Percentiles rank a stretch among this genome's conserved stretches.
Conservation (phyloP, 192 early-diverging fungal genomes). For the Coemansia nantahalensis region DNA sequence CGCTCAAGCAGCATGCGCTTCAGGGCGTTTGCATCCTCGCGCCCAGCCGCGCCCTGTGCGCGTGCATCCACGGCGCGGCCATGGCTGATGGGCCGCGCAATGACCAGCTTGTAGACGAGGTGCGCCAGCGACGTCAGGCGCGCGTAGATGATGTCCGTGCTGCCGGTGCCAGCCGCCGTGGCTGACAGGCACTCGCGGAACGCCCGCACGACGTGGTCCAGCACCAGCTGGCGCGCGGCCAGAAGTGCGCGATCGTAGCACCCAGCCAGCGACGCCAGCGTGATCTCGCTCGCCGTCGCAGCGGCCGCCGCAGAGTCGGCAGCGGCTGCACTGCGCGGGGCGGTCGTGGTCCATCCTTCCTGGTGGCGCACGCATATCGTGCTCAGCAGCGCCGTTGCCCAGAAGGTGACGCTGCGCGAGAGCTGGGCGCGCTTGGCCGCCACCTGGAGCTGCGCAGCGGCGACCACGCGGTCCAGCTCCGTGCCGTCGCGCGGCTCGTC, state of each 20-base stretch:
- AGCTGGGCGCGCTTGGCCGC: conserved; percentile 54
- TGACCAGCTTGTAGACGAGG: conserved; percentile 43
- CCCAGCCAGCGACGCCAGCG: conserved; percentile 32
- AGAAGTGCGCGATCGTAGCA: conserved; percentile 31
- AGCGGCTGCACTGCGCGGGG: not conserved
- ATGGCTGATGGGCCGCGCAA: conserved; percentile 43
- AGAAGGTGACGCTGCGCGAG: conserved; percentile 63
- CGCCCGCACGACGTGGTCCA: conserved; percentile 50
- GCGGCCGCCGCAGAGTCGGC: too few species aligned
- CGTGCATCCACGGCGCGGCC: conserved; percentile 11
- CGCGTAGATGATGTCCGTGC: conserved; percentile 40
- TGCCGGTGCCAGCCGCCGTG: conserved; percentile 17
- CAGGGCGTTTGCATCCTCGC: conserved; percentile 35
- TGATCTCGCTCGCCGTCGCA: conserved; percentile 9
- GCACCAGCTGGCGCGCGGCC: conserved; percentile 36
- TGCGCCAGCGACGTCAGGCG: conserved; percentile 45
- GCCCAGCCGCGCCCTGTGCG: not conserved
- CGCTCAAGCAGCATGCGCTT: conserved; percentile 83
- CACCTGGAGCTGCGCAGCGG: conserved; percentile 31
- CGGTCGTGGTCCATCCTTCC: conserved; percentile 35
- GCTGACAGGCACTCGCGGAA: conserved; percentile 52
- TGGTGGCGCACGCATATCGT: conserved; percentile 47
- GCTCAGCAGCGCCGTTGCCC: conserved; percentile 65
- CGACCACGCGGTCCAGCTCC: conserved; percentile 36
- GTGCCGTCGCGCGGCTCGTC: conserved; percentile 20